Percentiles rank a stretch among this genome's conserved stretches.
phyloP scores from a whole-genome alignment of 2,329 filamentous ascomycete species.

The Cladobotryum protrusum region DNA sequence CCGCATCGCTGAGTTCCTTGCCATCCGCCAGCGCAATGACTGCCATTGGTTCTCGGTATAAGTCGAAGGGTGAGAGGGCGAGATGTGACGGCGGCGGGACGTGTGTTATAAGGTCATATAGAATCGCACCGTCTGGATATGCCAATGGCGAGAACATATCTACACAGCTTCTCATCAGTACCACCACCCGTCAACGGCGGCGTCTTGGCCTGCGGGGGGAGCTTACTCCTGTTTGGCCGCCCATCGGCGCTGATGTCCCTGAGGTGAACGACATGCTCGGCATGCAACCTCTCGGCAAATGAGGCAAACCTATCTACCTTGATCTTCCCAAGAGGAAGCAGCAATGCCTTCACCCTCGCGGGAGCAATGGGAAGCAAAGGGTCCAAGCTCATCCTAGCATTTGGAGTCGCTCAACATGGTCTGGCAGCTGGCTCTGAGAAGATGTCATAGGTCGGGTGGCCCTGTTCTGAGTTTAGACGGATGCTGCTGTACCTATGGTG shows the following conservation, averaged over 20 bases:
- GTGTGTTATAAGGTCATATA: slow-evolving; percentile 82
- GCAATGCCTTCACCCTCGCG: slow-evolving; percentile 80
- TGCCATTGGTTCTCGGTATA: slow-evolving; percentile 77
- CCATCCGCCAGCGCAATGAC: slow-evolving; percentile 84
- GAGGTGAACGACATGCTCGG: slow-evolving; percentile 75
- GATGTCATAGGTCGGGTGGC: not conserved
- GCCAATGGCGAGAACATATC: slow-evolving; percentile 91
- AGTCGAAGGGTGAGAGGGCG: slow-evolving; percentile 79
- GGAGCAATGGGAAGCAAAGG: slow-evolving; percentile 85
- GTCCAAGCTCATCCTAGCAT: slow-evolving; percentile 76
- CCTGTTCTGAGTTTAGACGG: too few species aligned
- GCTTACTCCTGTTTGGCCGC: slow-evolving; percentile 75
- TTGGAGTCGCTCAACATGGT: slow-evolving; percentile 30
- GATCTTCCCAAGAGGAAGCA: slow-evolving; percentile 82
- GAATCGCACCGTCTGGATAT: slow-evolving; percentile 76
- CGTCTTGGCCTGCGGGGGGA: slow-evolving; percentile 7
- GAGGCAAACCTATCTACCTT: slow-evolving; percentile 71
- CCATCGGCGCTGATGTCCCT: slow-evolving; percentile 81
- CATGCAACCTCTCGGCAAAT: slow-evolving; percentile 71
- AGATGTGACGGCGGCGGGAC: slow-evolving; percentile 73
- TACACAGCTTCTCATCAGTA: slow-evolving; percentile 30
- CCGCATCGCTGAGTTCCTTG: slow-evolving; percentile 52
- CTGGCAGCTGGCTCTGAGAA: slow-evolving; percentile 10
- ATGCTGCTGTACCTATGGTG: too few species aligned
- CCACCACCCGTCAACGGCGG: slow-evolving; percentile 14